phyloP scores from a whole-genome alignment of 495 filamentous ascomycete species.

The Aspergillus asperescens region DNA sequence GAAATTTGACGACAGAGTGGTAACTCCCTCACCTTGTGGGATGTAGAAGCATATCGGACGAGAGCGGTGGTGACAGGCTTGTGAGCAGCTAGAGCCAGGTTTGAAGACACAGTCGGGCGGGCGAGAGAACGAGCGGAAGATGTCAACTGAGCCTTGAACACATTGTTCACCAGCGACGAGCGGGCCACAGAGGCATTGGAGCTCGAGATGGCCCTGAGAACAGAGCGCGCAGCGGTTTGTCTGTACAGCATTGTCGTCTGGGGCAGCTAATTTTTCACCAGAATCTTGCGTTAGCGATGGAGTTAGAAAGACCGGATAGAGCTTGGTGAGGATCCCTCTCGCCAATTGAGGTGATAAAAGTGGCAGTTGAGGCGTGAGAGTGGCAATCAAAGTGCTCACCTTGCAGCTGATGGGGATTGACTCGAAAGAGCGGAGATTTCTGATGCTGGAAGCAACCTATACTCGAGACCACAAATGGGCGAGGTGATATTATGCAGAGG shows the following conservation, averaged over 20 bases:
- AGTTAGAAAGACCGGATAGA: constrained; percentile 35
- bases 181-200: constrained; percentile 46
- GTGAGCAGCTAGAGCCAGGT: constrained; percentile 41
- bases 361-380: constrained; percentile 18
- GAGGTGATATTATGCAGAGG: constrained; percentile 41
- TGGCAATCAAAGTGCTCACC: constrained; percentile 37
- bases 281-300: constrained; percentile 26
- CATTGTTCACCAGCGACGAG: constrained; percentile 35
- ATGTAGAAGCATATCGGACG: constrained; percentile 42
- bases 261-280: constrained; percentile 35
- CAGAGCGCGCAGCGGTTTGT: constrained; percentile 43
- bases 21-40: constrained; percentile 28
- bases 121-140: constrained; percentile 36
- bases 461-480: constrained; percentile 35
- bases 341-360: constrained; percentile 35
- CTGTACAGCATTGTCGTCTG: constrained; percentile 45
- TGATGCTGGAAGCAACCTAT: constrained; percentile 29
- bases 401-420: constrained; percentile 29
- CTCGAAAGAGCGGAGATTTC: constrained; percentile 29
- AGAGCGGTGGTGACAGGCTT: constrained; percentile 51
- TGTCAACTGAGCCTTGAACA: constrained; percentile 46
- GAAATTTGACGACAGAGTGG: background rate
- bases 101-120: constrained; percentile 32
- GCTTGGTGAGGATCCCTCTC: constrained; percentile 18
- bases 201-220: constrained; percentile 43